Conservation (phyloP, 1,284 basidiomycete genomes). For the Ceratobasidium sp. region DNA sequence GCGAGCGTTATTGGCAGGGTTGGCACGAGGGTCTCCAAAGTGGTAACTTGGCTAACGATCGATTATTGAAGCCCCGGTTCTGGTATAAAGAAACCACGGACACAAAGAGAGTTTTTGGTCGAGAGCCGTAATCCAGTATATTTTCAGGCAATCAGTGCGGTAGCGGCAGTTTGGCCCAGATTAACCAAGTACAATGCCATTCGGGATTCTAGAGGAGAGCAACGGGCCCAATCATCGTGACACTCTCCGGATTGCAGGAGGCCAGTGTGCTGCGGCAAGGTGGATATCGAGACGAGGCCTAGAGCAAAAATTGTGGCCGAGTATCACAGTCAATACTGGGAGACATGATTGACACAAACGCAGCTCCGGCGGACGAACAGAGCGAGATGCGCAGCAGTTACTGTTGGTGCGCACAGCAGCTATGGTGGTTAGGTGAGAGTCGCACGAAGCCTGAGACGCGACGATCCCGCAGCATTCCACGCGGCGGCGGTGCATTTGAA, state of each 20-base stretch:
- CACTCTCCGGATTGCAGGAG: neutral
- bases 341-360: constrained; percentile 5
- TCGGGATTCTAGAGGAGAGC: neutral
- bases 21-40: constrained; percentile 1
- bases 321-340: neutral
- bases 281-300: neutral
- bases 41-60: constrained; percentile 23
- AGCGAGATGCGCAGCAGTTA: constrained; percentile 15
- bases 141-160: neutral
- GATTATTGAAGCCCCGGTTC: constrained; percentile 1
- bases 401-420: constrained; percentile 1
- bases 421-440: constrained; percentile 1
- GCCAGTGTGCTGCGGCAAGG: neutral
- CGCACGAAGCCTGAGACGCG: neutral
- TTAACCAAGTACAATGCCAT: constrained; percentile 1
- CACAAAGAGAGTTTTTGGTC: constrained; percentile 3
- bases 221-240: neutral
- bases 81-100: constrained; percentile 18
- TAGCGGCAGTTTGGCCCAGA: constrained; percentile 4
- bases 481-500: constrained; percentile 32
- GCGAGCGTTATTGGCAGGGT: constrained; percentile 16
- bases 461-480: constrained; percentile 34
- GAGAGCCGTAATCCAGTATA: constrained; percentile 1
- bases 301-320: neutral
- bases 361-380: constrained; percentile 14